These are phyloP conservation scores for Casuarina equisetifolia DNA, from an alignment of 306 rosid species.

Conservation along the genomic window DNA sequence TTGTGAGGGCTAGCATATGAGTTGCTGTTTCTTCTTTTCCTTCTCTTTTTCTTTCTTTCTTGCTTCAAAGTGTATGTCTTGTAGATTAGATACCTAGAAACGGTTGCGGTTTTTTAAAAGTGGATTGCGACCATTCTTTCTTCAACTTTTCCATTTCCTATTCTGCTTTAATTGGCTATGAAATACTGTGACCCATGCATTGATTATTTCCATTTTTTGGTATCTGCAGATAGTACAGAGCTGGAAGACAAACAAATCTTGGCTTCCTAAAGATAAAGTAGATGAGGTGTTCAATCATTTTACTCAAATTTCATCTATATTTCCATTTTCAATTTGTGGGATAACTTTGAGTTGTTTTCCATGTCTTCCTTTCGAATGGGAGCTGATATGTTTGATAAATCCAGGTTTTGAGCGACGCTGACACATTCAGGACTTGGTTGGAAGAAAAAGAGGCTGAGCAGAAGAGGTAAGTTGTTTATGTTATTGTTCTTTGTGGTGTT, in stretches of 20 bases:
- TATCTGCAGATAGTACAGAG: conserved; percentile 58
- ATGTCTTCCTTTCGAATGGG: conserved; percentile 9
- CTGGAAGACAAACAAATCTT: conserved; percentile 77
- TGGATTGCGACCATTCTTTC: not conserved
- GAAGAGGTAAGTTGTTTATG: conserved; percentile 56
- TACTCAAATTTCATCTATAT: not conserved
- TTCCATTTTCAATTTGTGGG: not conserved
- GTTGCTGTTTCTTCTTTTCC: not conserved
- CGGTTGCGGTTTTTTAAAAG: not conserved
- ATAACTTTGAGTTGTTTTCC: not conserved
- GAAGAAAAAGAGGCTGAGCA: conserved; percentile 83
- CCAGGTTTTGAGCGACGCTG: conserved; percentile 62
- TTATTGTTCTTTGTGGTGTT: conserved; percentile 4
- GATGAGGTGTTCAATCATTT: conserved; percentile 58
- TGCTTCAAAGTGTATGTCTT: not conserved
- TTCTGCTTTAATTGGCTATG: conserved; percentile 19
- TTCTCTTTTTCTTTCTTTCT: not conserved
- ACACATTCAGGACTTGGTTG: conserved; percentile 76
- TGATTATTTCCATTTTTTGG: conserved; percentile 26
- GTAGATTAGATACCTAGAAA: not conserved
- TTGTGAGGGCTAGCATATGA: not conserved
- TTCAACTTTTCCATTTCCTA: conserved; percentile 10
- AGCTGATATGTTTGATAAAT: conserved; percentile 20
- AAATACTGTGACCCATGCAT: conserved; percentile 16
- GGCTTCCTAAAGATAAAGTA: conserved; percentile 75